Evolutionary conservation across 1,284 basidiomycete species (phyloP).

Genomic region (Ustilago cynodontis): DNA sequence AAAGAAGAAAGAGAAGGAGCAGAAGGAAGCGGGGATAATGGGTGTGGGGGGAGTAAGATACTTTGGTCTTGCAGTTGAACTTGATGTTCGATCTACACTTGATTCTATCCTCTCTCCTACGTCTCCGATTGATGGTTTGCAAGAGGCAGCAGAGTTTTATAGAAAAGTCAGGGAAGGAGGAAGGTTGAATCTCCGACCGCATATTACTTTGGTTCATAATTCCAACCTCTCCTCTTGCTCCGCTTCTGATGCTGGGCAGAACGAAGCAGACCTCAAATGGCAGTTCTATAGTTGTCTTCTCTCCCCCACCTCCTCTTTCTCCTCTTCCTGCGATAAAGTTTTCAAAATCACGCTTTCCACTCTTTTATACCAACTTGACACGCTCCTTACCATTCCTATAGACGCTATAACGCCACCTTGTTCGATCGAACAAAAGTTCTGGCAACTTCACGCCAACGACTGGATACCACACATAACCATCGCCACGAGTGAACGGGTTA

Average conservation of each 20-base stretch:
- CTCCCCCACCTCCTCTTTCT: neutral
- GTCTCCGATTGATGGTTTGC: neutral
- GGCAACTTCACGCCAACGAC: conserved; percentile 32
- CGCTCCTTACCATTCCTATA: conserved; percentile 20
- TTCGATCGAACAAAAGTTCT: neutral
- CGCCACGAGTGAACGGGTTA: conserved; percentile 77
- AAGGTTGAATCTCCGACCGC: conserved; percentile 77
- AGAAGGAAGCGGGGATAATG: neutral
- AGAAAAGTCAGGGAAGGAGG: conserved; percentile 64
- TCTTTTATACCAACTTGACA: conserved; percentile 16
- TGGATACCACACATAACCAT: conserved; percentile 84
- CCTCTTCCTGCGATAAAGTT: neutral
- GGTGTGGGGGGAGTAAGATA: conserved; percentile 41
- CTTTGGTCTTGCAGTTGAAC: conserved; percentile 57
- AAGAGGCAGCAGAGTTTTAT: conserved; percentile 25
- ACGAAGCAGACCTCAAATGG: conserved; percentile 21
- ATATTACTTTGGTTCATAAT: conserved; percentile 86
- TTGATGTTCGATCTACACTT: conserved; percentile 34
- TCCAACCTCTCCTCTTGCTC: conserved; percentile 16
- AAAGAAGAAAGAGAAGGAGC: conserved; percentile 9
- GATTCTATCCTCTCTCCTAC: neutral
- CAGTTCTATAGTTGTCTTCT: conserved; percentile 25
- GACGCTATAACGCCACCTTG: conserved; percentile 1
- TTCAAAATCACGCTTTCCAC: conserved; percentile 17
- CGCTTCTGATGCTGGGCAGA: neutral